Conservation (phyloP, 2,329 filamentous ascomycete species). For the Colletotrichum aenigma region DNA sequence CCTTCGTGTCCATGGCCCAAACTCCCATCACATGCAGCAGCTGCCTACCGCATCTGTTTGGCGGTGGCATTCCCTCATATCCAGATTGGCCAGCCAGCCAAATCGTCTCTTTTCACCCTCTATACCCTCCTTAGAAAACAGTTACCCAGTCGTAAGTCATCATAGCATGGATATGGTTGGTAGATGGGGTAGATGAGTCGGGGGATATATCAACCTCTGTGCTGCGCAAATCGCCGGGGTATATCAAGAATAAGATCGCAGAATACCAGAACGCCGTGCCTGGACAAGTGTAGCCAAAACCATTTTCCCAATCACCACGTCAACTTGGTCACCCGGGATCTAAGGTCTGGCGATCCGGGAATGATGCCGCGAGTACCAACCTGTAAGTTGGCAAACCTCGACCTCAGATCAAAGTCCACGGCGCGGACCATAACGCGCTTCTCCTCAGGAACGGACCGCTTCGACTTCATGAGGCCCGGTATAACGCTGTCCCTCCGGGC, state of each 20-base stretch:
- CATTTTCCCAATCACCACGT: conserved; percentile 42
- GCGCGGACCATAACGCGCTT: conserved; percentile 60
- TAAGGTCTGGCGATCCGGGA: conserved; percentile 49
- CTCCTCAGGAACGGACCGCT: conserved; percentile 51
- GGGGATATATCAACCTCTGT: neutral
- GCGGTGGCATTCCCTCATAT: neutral
- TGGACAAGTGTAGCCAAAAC: neutral
- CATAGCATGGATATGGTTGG: neutral
- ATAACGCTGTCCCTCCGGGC: conserved; percentile 26
- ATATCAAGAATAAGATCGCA: conserved; percentile 12
- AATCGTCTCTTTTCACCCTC: neutral
- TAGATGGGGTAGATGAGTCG: neutral
- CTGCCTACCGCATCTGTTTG: neutral
- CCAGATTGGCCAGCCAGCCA: neutral
- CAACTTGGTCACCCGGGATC: conserved; percentile 50
- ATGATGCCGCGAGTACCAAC: conserved; percentile 60
- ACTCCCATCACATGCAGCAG: neutral
- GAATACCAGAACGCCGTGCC: neutral
- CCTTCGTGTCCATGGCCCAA: neutral
- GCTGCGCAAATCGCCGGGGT: conserved; percentile 12
- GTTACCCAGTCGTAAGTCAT: neutral
- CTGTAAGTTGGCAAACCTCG: conserved; percentile 51
- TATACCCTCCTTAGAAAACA: neutral
- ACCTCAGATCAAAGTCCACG: conserved; percentile 61
- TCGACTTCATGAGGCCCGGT: conserved; percentile 20